Base-by-base conservation (phyloP, 2,329 filamentous ascomycete genomes). In the Aphanocladium album region DNA sequence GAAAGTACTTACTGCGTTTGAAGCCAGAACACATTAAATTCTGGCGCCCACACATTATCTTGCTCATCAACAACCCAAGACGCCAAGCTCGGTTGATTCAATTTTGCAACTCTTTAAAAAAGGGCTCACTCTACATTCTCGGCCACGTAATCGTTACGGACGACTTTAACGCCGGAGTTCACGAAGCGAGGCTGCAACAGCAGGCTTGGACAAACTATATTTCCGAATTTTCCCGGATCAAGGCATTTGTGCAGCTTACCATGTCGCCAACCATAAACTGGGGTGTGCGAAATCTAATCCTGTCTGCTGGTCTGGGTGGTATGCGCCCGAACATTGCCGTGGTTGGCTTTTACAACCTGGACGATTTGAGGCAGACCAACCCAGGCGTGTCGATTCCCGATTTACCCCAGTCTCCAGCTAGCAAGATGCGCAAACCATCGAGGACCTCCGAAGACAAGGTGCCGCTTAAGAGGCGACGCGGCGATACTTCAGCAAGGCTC, bases 1-100 rank as follows among this genome's bases (percentile, higher is more conserved):
- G 91, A 62, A 96, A 96, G 68, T 96, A 96, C 69, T 76, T 96
- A 33, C 78, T 96, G 33, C 85, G 91, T n/a, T 77, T 96, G 33
- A 87, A 86, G 54, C 90, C 91, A 39, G 91, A 96, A 67, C 91
- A 96, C 70, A 92, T 96, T 73, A 96, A 96, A 69, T 96, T 96
- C 71, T 96, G 92, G 91, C 83, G 91, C 56, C 91, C 91, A 0
- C 91, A 96, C 65, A 93, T 96, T 47, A 83, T 96, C 52, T 80
- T 96, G 0, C 83, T 96, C 57, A 85, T 95, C 64, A 95, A 93
- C 69, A 85, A 95, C 67, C 89, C 91, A 4, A 83, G 91, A n/a
- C 83, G 83, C 6, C 90, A 95, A 70, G 91, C 89, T 57, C 88
- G 90, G 46, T 81, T 96, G 45, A 93, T 96, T 2, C 90, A 93